phyloP scores from a whole-genome alignment of 2,329 filamentous ascomycete genomes.

The Lecanicillium sp. region DNA sequence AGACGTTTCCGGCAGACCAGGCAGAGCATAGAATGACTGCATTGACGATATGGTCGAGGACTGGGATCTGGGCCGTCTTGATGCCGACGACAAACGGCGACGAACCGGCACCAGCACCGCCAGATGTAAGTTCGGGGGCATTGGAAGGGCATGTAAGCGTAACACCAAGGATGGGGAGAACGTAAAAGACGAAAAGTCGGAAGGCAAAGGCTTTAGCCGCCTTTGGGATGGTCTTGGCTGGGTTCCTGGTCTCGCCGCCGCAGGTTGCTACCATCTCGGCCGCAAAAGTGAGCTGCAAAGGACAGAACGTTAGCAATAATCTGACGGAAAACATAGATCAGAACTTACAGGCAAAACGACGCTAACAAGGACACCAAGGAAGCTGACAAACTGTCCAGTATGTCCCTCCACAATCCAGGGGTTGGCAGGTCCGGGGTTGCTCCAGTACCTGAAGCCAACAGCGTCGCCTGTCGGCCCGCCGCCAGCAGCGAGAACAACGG shows the following conservation, averaged over 20 bases:
- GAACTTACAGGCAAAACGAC: constrained; percentile 1
- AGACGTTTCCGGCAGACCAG: constrained; percentile 47
- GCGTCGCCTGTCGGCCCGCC: background rate
- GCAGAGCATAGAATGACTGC: constrained; percentile 34
- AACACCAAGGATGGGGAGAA: constrained; percentile 37
- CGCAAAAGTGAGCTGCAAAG: background rate
- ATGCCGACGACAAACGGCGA: constrained; percentile 61
- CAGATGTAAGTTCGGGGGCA: constrained; percentile 22
- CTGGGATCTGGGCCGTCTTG: constrained; percentile 49
- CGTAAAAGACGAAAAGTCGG: constrained; percentile 3
- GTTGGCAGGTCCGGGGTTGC: constrained; percentile 1
- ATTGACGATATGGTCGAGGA: constrained; percentile 59
- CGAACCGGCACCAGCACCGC: constrained; percentile 21
- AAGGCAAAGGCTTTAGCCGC: constrained; percentile 3
- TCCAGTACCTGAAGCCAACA: constrained; percentile 2
- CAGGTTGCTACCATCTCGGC: constrained; percentile 5
- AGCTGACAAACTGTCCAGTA: background rate
- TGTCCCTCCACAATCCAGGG: background rate
- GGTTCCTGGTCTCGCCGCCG: constrained; percentile 2
- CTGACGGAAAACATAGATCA: too few relatives aligned
- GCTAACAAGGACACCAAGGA: background rate
- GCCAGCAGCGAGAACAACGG: background rate
- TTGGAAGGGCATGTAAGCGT: constrained; percentile 25
- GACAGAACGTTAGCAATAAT: background rate
- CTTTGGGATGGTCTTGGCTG: constrained; percentile 1